phyloP scores from a whole-genome alignment of 768 basidiomycete genomes.

The Phylloporus sp. region DNA sequence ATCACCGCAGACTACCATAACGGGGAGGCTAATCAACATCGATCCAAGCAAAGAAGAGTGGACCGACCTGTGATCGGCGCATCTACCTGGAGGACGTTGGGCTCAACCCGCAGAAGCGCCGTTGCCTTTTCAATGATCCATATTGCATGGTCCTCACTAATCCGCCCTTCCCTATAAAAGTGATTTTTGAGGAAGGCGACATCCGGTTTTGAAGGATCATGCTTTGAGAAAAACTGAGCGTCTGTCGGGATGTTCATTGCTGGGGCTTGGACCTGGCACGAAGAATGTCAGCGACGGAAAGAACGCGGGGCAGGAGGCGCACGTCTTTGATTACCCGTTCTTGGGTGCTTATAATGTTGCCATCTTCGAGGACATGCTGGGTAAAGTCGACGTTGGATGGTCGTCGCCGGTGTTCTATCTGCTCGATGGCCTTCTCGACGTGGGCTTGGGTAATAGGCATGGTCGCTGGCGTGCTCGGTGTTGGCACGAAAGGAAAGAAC shows the following conservation, averaged over 20 bases:
- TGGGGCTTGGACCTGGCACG: constrained; percentile 87
- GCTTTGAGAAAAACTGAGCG: constrained; percentile 85
- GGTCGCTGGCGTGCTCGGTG: constrained; percentile 12
- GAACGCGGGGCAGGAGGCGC: constrained; percentile 19
- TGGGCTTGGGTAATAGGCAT: constrained; percentile 36
- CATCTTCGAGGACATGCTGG: constrained; percentile 90
- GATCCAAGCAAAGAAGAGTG: not conserved
- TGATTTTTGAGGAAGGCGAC: constrained; percentile 98
- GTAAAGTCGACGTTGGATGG: constrained; percentile 82
- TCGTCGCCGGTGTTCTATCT: constrained; percentile 40
- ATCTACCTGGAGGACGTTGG: constrained; percentile 91
- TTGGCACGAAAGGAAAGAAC: constrained; percentile 7
- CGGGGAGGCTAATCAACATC: constrained; percentile 3
- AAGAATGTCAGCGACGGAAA: constrained; percentile 6
- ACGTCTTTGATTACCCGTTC: constrained; percentile 97
- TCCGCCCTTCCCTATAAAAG: constrained; percentile 92
- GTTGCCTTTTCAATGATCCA: constrained; percentile 90
- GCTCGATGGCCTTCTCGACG: constrained; percentile 34
- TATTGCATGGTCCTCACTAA: constrained; percentile 93
- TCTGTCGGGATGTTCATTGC: constrained; percentile 90
- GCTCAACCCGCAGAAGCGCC: constrained; percentile 76
- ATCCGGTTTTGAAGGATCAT: constrained; percentile 89
- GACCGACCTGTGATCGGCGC: constrained; percentile 90
- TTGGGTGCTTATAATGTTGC: constrained; percentile 85
- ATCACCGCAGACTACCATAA: constrained; percentile 83